Percentiles rank a stretch among this genome's conserved stretches.
phyloP scores from a whole-genome alignment of 805 yeast genomes.

The Schizosaccharomyces osmophilus region DNA sequence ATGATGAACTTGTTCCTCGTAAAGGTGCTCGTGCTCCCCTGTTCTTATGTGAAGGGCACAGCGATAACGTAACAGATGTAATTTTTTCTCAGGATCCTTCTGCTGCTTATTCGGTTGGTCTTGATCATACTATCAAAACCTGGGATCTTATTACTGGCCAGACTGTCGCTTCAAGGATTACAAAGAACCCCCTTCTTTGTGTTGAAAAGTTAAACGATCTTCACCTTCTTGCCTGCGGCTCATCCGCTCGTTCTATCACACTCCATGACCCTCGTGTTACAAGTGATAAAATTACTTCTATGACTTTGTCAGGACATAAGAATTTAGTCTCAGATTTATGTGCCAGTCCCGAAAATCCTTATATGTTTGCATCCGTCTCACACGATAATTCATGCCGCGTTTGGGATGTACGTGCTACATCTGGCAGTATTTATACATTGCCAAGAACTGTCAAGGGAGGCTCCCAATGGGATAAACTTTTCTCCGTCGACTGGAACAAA shows the following conservation, averaged over 20 bases:
- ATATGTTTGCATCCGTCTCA: slow-evolving; percentile 73
- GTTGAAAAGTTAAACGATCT: slow-evolving; percentile 40
- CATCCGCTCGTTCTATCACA: slow-evolving; percentile 90
- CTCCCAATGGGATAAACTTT: slow-evolving; percentile 36
- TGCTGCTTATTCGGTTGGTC: slow-evolving; percentile 82
- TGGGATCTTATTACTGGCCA: slow-evolving; percentile 84
- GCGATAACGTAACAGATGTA: slow-evolving; percentile 69
- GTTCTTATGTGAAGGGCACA: slow-evolving; percentile 54
- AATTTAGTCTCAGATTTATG: slow-evolving; percentile 69
- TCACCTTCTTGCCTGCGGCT: slow-evolving; percentile 69
- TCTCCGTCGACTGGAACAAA: slow-evolving; percentile 64
- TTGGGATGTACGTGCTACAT: slow-evolving; percentile 83
- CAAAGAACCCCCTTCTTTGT: slow-evolving; percentile 65
- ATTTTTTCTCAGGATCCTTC: slow-evolving; percentile 53
- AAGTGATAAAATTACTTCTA: slow-evolving; percentile 26
- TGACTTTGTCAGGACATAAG: slow-evolving; percentile 66
- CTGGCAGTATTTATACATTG: slow-evolving; percentile 40
- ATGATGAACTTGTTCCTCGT: slow-evolving; percentile 50
- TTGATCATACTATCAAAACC: slow-evolving; percentile 82
- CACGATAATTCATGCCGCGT: slow-evolving; percentile 88
- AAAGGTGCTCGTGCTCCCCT: slow-evolving; percentile 56
- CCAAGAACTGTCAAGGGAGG: slow-evolving; percentile 29
- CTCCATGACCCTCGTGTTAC: slow-evolving; percentile 70
- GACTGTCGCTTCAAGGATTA: slow-evolving; percentile 66
- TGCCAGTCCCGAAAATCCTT: slow-evolving; percentile 50